A percentile compares a stretch with the other conserved stretches of the same genome.
Conservation (phyloP, 2,329 filamentous ascomycete species). For the Diaporthe longicolla region DNA sequence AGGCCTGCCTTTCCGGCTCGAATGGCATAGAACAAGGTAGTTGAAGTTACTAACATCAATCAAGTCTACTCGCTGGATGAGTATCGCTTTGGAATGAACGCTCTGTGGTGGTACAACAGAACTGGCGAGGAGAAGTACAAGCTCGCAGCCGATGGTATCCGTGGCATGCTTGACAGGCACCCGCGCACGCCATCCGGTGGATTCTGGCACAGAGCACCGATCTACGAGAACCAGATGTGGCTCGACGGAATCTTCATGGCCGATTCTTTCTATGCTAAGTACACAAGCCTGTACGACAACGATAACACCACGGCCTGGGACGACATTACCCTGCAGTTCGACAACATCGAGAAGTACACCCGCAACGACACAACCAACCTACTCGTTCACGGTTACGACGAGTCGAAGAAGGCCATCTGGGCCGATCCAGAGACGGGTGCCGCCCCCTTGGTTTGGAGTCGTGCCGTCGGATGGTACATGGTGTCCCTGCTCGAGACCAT, state of each 20-base stretch:
- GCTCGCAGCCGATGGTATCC: conserved; percentile 54
- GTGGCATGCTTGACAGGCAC: conserved; percentile 55
- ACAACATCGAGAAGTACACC: conserved; percentile 51
- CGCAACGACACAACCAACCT: conserved; percentile 57
- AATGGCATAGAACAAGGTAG: not conserved
- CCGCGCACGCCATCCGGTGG: conserved; percentile 57
- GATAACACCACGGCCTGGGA: conserved; percentile 48
- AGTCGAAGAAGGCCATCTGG: conserved; percentile 63
- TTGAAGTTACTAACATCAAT: not conserved
- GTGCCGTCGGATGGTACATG: conserved; percentile 68
- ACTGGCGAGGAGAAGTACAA: conserved; percentile 56
- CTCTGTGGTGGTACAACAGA: conserved; percentile 55
- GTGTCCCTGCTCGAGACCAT: conserved; percentile 45
- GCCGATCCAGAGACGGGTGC: conserved; percentile 64
- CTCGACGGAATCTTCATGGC: conserved; percentile 60
- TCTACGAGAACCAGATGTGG: conserved; percentile 61
- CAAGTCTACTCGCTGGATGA: conserved; percentile 56
- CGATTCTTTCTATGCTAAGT: conserved; percentile 51
- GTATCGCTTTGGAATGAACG: conserved; percentile 56
- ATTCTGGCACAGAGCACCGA: conserved; percentile 58
- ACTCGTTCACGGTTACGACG: conserved; percentile 69
- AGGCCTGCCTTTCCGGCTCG: not conserved
- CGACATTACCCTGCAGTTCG: conserved; percentile 39
- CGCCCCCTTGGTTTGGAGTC: conserved; percentile 66
- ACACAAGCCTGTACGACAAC: conserved; percentile 46